Base-by-base conservation (phyloP, 148 eudicot species). In the Vaccinium vitisidaea region DNA sequence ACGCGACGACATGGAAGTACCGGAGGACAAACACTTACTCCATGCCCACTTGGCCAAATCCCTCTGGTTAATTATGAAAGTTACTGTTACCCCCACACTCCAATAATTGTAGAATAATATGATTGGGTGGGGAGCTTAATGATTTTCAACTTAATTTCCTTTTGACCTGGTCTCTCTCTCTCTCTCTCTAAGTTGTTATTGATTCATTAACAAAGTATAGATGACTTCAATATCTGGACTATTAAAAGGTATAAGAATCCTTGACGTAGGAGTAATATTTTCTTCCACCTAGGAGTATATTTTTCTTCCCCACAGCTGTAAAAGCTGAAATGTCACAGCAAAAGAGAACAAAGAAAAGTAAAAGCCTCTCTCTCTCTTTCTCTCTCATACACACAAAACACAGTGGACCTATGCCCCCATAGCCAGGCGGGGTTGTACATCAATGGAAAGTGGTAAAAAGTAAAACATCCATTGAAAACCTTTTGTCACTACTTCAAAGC, bases 301-400 rank as follows among this genome's bases (percentile, higher is more conserved):
- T 5, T 80, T 71, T 65, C 39, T 79, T 89, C 84, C 67, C 49
- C 36, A 86, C 92, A 91, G 92, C 90, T 91, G 91, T 89, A 89
- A 91, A 88, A 0, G 89, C 74, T 85, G 56, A 59, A 77, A 75
- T 85, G 84, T 54, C 39, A 81, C 85, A 86, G 75, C 65, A 80
- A 75, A 58, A 86, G 56, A 75, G 56, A 79, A 49, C 86, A 83
- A 82, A 61, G 85, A 27, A 79, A 82, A 61, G 85, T 39, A 79
- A 70, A 75, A 77, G 75, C 75, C 83, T 39, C 52, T 56, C 48
- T 50, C 78, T 83, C 82, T 76, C 70, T 78, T 79, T 55, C 32
- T 30, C 32, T 39, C 52, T 77, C 48, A 1, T 13, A 21, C 23
- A 4, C 23, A 10, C 8, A 27, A 10, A 77, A 11, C 30, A 15